Evolutionary conservation across 371 early-diverging fungal species (phyloP), one percentile per base, ranked within the genome.

Genomic region (Mucor plumbeus): DNA sequence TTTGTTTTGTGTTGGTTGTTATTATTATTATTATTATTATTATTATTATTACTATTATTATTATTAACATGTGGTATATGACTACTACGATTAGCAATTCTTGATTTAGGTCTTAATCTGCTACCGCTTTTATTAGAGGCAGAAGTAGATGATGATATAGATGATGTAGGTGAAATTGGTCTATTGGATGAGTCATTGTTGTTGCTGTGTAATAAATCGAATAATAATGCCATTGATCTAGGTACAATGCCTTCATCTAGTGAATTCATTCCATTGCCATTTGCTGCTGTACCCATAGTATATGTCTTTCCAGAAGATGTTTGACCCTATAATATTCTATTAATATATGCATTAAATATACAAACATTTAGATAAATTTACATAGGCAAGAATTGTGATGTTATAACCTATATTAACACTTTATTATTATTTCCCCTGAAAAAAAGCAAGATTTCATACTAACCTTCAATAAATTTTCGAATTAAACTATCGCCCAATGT

Each of bases 261-360:
- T 31, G 67, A 21, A 14, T 70, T 63, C 13, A 81, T 68, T 59
- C 82, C 76, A 36, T 86, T 88, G 55, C 90, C 86, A 57, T 91
- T 87, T 3, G 85, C 78, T 13, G 83, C 89, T 38, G 94, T 94
- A 54, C 95, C 95, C 98, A 99, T 99, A 9, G 99, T 99, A 72
- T 94, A 95, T 5, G 99, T 99, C 84, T 99, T 99, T 59, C 98
- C 98, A 13, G 93, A 91, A 11, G 94, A 94, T 14, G 94, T 94
- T 83, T 97, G 94, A 14, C 92, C 78, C 78, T 78, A 63, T 17
- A 35, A 11, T 50, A 61, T 3, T 17, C 10, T 17, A 43, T 48
- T 41, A 44, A 11, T 61, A 33, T 10, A 11, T 40, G 39, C 5
- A 21, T 36, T 31, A 59, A n/a, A 54, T 39, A 33, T 56, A 19